Conservation (phyloP, 148 eudicot genomes). For the Dianthus caryophyllus region DNA sequence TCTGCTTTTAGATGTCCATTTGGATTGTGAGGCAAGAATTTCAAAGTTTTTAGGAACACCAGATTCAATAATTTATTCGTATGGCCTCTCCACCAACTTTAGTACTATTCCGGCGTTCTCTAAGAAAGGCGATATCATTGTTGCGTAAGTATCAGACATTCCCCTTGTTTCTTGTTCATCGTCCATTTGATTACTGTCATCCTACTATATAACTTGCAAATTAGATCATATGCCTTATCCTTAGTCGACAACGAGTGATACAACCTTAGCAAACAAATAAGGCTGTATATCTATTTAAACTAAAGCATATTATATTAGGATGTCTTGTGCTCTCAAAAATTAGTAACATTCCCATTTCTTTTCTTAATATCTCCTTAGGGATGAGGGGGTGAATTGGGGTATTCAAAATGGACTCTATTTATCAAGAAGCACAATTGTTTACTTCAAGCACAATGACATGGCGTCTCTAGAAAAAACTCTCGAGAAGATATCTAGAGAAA, state of each 20-base stretch:
- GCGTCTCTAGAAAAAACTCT: conserved; percentile 53
- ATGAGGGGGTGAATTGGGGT: conserved; percentile 98
- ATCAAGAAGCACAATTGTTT: conserved; percentile 90
- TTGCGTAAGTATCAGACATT: conserved; percentile 61
- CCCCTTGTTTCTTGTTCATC: not conserved
- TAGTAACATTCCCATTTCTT: not conserved
- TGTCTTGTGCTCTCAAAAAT: too few relatives aligned
- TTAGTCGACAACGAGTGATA: not conserved
- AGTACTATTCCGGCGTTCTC: conserved; percentile 96
- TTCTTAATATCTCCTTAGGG: conserved; percentile 38
- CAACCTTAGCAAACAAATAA: not conserved
- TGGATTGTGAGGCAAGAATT: conserved; percentile 93
- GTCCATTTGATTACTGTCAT: not conserved
- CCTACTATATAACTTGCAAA: not conserved
- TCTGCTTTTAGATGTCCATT: conserved; percentile 73
- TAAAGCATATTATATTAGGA: not conserved
- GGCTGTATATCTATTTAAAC: not conserved
- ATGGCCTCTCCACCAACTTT: conserved; percentile 95
- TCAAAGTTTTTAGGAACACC: conserved; percentile 89
- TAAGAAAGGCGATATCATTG: conserved; percentile 85
- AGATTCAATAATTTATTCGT: conserved; percentile 87
- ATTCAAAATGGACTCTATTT: conserved; percentile 93
- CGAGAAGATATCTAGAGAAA: conserved; percentile 66
- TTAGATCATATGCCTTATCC: not conserved
- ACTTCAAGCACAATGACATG: conserved; percentile 93